Conservation (phyloP, 176 grass and related monocot species). For the Carex pumila region DNA sequence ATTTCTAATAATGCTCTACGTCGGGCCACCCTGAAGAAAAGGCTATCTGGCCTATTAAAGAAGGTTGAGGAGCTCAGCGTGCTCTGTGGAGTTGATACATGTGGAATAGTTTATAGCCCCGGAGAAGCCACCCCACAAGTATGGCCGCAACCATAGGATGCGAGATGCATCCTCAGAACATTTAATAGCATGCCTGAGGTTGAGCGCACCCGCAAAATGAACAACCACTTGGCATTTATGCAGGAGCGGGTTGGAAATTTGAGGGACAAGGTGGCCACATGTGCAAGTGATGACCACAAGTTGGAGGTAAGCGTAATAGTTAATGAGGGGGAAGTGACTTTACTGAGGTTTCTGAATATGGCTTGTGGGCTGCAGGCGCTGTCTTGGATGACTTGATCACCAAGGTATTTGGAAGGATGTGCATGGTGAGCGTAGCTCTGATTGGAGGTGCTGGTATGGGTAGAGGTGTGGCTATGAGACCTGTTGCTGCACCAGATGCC, state of each 20-base stretch:
- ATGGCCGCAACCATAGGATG: slow-evolving; percentile 8
- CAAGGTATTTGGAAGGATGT: background rate
- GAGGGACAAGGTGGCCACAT: background rate
- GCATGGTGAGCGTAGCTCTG: background rate
- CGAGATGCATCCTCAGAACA: background rate
- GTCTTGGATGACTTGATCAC: too few species aligned
- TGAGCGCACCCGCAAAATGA: slow-evolving; percentile 8
- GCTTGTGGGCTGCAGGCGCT: too few species aligned
- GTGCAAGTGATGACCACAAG: background rate
- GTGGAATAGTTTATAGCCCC: slow-evolving; percentile 7
- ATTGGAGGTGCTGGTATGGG: background rate
- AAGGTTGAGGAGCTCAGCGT: slow-evolving; percentile 23
- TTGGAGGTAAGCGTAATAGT: background rate
- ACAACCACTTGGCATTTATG: background rate
- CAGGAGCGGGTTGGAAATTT: background rate
- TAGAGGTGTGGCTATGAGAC: background rate
- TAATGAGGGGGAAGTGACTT: background rate
- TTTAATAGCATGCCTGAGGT: slow-evolving; percentile 1
- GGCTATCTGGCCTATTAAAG: slow-evolving; percentile 1
- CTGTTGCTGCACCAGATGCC: background rate
- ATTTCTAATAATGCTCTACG: background rate
- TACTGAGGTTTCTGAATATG: background rate
- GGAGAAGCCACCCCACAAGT: slow-evolving; percentile 4
- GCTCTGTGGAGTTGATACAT: slow-evolving; percentile 16
- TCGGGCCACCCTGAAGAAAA: slow-evolving; percentile 1